Evolutionary conservation across 1,284 basidiomycete species (phyloP).

Genomic region (Cutaneotrichosporon cyanovorans): DNA sequence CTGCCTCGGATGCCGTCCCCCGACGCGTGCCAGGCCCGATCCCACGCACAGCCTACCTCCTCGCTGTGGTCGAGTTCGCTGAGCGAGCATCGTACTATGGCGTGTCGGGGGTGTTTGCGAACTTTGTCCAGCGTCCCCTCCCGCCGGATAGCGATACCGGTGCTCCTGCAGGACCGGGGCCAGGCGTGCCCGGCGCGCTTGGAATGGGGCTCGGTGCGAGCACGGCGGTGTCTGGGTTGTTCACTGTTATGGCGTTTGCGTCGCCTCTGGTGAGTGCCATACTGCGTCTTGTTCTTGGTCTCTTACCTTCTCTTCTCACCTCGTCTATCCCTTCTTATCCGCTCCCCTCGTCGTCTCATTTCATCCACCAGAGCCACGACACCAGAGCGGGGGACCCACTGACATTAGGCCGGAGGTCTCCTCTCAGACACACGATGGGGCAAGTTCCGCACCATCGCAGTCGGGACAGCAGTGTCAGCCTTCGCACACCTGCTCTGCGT

Average conservation of each 20-base stretch:
- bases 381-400: no score
- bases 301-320: no score
- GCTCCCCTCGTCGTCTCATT: no score
- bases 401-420: constrained; percentile 23
- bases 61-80: constrained; percentile 32
- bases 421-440: constrained; percentile 58
- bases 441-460: constrained; percentile 63
- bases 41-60: constrained; percentile 17
- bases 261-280: constrained; percentile 18
- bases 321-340: no score
- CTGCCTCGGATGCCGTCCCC: constrained; percentile 4
- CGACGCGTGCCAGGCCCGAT: constrained; percentile 16
- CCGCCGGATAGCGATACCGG: constrained; percentile 59
- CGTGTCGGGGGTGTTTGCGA: constrained; percentile 15
- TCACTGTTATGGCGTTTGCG: constrained; percentile 35
- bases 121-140: constrained; percentile 47
- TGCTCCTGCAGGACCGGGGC: constrained; percentile 50
- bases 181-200: constrained; percentile 54
- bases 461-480: constrained; percentile 40
- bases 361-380: no score
- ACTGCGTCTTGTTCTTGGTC: no score
- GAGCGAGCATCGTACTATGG: constrained; percentile 33
- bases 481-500: constrained; percentile 39
- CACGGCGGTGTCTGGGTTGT: constrained; percentile 25
- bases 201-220: constrained; percentile 27